A percentile compares a stretch with the other conserved stretches of the same genome.
Evolutionary conservation across 148 eudicot genomes (phyloP).

Genomic region (Polygonum maritimum): DNA sequence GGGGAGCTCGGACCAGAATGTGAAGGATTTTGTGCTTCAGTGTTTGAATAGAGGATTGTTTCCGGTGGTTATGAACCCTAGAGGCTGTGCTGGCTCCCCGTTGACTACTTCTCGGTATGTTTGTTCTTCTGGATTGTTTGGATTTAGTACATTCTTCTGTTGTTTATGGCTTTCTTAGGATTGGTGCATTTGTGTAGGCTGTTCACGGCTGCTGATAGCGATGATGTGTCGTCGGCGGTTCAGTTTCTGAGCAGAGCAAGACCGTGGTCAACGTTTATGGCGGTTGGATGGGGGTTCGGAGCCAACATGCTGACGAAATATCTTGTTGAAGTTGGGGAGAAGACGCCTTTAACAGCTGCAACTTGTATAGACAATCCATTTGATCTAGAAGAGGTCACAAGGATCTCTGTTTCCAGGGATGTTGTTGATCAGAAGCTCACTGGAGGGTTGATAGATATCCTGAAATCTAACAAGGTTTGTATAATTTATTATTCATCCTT

Average conservation of each 20-base stretch:
- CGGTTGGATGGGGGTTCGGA: slow-evolving; percentile 94
- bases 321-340: slow-evolving; percentile 82
- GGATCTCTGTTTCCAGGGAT: slow-evolving; percentile 30
- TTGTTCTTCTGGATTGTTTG: background rate
- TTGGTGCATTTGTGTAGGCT: slow-evolving; percentile 45
- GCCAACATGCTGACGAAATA: slow-evolving; percentile 96
- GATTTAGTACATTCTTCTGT: background rate
- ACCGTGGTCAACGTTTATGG: slow-evolving; percentile 85
- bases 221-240: slow-evolving; percentile 81
- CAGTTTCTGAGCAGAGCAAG: slow-evolving; percentile 64
- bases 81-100: slow-evolving; percentile 93
- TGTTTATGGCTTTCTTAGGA: background rate
- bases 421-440: slow-evolving; percentile 45
- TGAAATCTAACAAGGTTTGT: slow-evolving; percentile 69
- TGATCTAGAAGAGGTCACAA: slow-evolving; percentile 73
- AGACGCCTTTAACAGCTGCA: slow-evolving; percentile 88
- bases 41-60: slow-evolving; percentile 66
- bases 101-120: slow-evolving; percentile 73
- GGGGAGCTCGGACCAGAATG: slow-evolving; percentile 58
- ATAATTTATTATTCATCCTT: background rate
- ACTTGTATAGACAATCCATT: slow-evolving; percentile 94
- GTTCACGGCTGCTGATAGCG: slow-evolving; percentile 97
- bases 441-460: slow-evolving; percentile 57
- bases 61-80: slow-evolving; percentile 89
- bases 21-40: slow-evolving; percentile 46